Conservation (phyloP, 306 rosid genomes). For the Cyclanthera cordifolia region DNA sequence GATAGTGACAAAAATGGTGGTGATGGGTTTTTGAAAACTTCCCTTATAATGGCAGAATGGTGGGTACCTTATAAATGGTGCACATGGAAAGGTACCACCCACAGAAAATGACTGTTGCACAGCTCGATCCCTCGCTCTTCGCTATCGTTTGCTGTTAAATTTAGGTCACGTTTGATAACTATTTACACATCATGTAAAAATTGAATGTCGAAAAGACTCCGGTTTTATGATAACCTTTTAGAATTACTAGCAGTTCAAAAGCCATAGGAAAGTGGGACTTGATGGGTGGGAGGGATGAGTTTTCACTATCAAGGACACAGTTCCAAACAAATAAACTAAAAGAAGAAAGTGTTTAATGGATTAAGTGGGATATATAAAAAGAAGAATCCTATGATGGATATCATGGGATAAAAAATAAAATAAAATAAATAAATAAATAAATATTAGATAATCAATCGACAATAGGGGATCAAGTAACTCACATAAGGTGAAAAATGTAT, state of each 20-base stretch:
- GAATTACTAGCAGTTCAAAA: not conserved
- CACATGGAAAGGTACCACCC: slow-evolving; percentile 15
- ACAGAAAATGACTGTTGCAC: not conserved
- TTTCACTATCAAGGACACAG: slow-evolving; percentile 8
- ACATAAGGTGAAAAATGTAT: too few species aligned
- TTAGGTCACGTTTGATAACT: not conserved
- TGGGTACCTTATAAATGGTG: slow-evolving; percentile 15
- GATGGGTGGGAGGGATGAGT: not conserved
- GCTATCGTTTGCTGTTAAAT: too few species aligned
- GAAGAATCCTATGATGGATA: slow-evolving; percentile 8
- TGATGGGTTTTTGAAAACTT: slow-evolving; percentile 9
- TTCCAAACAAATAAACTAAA: not conserved
- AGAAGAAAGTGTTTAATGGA: not conserved
- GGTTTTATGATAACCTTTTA: not conserved
- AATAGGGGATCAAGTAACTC: too few species aligned
- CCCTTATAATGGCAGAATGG: slow-evolving; percentile 7
- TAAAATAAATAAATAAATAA: too few species aligned
- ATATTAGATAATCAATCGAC: too few species aligned
- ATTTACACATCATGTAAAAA: not conserved
- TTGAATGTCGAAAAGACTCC: not conserved
- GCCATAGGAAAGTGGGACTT: not conserved
- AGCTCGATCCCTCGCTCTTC: not conserved
- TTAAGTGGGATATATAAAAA: not conserved
- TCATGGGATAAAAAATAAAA: not conserved
- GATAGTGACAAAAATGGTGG: slow-evolving; percentile 13